Base-by-base conservation (phyloP, 768 basidiomycete genomes). In the Boletus patriciae region DNA sequence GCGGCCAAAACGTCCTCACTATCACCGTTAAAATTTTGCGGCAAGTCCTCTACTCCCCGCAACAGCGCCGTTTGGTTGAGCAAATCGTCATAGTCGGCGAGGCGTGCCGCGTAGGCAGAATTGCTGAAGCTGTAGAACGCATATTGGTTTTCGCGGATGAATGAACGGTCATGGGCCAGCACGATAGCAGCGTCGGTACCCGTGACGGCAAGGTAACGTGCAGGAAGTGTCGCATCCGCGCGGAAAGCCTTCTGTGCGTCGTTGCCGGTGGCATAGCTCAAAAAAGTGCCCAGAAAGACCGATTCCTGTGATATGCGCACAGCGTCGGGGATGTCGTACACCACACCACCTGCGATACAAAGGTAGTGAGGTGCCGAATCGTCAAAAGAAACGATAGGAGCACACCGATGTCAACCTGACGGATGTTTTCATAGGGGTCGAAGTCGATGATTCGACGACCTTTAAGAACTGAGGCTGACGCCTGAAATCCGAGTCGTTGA, bases 191-290 rank as follows among this genome's bases (percentile, higher is more conserved):
- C 25, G 31, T 54, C 54, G 13, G 46, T 49, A n/a, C 46, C 46
- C 11, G 54, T 54, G 38, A 54, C 54, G 4, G 54, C 54, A 19
- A 54, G 49, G 33, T 54, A 54, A 29, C 38, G 54, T 11, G 54
- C 27, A 12, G 54, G 46, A 16, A 49, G 46, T 33, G 38, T 40
- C 6, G 46, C 34, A n/a, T 49, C 54, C 18, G 31, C 29, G 16
- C 31, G 27, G 23, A 54, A 54, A 12, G 40, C 40, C 6, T n/a
- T 42, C 29, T 54, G 25, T 2, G 16, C 54, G 1, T 54, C 31
- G 21, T 15, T 41, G 10, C 54, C 54, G 7, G 46, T 49, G 27
- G 46, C 25, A 15, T 54, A 54, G n/a, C 46, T 42, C 21, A 42
- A 5, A 41, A 55, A 55, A 21, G 23, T 42, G 16, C 54, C 47